Evolutionary conservation across 345 rosid species (phyloP).

Genomic region (Hevea brasiliensis): DNA sequence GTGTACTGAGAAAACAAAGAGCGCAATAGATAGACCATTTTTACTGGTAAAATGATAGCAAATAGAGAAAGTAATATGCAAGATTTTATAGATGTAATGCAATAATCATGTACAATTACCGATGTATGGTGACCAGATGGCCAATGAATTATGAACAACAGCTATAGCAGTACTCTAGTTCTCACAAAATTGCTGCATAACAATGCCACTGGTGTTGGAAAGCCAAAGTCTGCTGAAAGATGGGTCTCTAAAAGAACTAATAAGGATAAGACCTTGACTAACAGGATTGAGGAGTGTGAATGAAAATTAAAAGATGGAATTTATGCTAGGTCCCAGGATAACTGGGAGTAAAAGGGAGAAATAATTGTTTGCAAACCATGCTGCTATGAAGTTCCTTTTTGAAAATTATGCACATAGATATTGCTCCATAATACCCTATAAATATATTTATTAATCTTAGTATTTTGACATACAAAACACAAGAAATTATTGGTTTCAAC

Average conservation of each 20-base stretch:
- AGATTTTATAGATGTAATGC: too few relatives aligned
- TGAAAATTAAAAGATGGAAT: background rate
- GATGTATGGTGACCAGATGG: too few relatives aligned
- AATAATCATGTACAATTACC: too few relatives aligned
- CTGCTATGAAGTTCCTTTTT: background rate
- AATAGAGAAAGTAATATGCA: too few relatives aligned
- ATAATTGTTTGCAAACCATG: background rate
- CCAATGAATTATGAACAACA: too few relatives aligned
- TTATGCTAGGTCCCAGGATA: background rate
- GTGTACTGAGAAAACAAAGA: too few relatives aligned
- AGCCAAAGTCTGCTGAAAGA: background rate
- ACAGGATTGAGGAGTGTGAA: background rate
- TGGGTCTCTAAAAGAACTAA: background rate
- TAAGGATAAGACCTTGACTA: background rate
- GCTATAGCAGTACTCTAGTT: background rate
- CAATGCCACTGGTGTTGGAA: background rate
- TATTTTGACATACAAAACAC: too few relatives aligned
- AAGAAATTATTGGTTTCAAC: background rate
- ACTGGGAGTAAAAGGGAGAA: background rate
- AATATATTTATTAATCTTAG: too few relatives aligned
- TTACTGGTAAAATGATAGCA: too few relatives aligned
- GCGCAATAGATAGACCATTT: too few relatives aligned
- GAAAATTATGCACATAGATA: too few relatives aligned
- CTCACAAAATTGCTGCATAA: background rate
- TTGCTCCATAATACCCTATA: background rate